These are phyloP conservation scores for Dothideomycetes sp. DNA, from an alignment of 2,329 filamentous ascomycete species.

Conservation along the genomic window DNA sequence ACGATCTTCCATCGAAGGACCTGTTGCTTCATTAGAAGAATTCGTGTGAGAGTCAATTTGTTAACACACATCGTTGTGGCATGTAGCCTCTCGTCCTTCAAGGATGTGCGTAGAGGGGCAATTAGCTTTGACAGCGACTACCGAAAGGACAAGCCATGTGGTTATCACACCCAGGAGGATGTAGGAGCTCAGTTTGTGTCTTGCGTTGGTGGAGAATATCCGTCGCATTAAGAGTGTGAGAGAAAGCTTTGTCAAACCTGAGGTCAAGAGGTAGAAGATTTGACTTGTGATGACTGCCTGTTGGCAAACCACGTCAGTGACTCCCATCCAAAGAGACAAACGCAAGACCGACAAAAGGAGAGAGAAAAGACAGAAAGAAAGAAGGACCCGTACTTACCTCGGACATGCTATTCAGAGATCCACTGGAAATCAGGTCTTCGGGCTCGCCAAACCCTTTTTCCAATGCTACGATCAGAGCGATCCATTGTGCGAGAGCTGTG, in stretches of 20 bases:
- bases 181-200: constrained; percentile 17
- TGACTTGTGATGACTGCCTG: constrained; percentile 20
- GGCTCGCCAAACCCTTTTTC: constrained; percentile 2
- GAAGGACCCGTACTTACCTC: neutral
- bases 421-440: neutral
- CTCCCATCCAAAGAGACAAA: neutral
- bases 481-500: constrained; percentile 9
- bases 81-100: constrained; percentile 16
- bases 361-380: neutral
- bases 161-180: constrained; percentile 16
- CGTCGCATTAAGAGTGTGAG: constrained; percentile 25
- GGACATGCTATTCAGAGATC: constrained; percentile 3
- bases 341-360: no score
- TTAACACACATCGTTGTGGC: neutral
- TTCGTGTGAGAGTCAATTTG: neutral
- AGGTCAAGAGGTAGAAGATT: constrained; percentile 20
- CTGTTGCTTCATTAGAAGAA: constrained; percentile 7
- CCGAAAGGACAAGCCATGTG: constrained; percentile 17
- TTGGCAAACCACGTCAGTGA: neutral
- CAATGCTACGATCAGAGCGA: constrained; percentile 5
- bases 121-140: constrained; percentile 20
- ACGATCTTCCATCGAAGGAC: constrained; percentile 21
- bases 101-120: constrained; percentile 15
- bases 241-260: constrained; percentile 22
- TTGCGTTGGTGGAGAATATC: constrained; percentile 17